A percentile compares a stretch with the other conserved stretches of the same genome.
Evolutionary conservation across 176 grass and related monocot species (phyloP).

Genomic region (Carex kokanica): DNA sequence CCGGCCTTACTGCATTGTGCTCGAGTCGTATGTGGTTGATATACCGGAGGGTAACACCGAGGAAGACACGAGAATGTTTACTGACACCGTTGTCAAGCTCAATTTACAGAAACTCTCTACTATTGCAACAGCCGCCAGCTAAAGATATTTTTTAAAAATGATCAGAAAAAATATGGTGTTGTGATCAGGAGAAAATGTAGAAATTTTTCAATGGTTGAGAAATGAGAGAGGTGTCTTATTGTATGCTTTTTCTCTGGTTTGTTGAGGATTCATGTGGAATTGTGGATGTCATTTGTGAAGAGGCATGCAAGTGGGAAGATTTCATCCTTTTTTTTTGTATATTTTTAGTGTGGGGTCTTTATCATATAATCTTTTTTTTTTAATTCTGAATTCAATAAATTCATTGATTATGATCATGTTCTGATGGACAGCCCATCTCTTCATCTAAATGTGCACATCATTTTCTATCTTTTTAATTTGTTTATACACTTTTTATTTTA

Average conservation of each 20-base stretch:
- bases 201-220: constrained; percentile 20
- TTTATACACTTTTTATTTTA: neutral
- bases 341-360: constrained; percentile 41
- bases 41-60: constrained; percentile 82
- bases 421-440: neutral
- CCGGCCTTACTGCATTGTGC: constrained; percentile 54
- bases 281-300: constrained; percentile 33
- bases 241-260: constrained; percentile 6
- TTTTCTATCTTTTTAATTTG: neutral
- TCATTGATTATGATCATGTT: constrained; percentile 15
- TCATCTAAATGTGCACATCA: neutral
- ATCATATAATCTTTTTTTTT: constrained; percentile 37
- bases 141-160: neutral
- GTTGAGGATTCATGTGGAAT: constrained; percentile 34
- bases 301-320: constrained; percentile 34
- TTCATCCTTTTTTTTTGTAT: constrained; percentile 13
- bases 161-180: neutral
- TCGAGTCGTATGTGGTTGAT: constrained; percentile 93
- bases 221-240: neutral
- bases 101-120: constrained; percentile 88
- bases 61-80: constrained; percentile 93
- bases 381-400: constrained; percentile 28
- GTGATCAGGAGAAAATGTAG: constrained; percentile 8
- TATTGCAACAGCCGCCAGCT: constrained; percentile 35
- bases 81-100: constrained; percentile 84